Evolutionary conservation across 768 basidiomycete genomes (phyloP).

Genomic region (Lentinula lateritia): DNA sequence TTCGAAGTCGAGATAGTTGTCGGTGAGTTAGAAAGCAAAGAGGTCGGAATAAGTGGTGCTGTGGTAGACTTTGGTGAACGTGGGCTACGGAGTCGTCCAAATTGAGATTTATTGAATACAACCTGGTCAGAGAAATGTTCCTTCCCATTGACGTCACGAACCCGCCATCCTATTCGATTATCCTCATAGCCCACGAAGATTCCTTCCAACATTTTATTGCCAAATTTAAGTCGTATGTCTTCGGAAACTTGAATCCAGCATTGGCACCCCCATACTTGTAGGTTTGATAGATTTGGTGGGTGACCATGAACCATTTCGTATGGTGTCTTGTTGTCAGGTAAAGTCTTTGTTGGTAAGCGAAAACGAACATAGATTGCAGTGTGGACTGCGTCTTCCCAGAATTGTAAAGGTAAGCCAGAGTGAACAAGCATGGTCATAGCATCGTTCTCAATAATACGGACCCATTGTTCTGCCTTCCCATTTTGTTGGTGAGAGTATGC

Average conservation of each 20-base stretch:
- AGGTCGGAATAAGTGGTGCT: no score
- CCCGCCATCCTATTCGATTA: background rate
- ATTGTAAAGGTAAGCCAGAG: no score
- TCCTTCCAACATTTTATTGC: no score
- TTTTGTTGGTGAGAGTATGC: no score
- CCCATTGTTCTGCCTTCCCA: no score
- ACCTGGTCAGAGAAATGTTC: background rate
- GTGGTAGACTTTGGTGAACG: background rate
- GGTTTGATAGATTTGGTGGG: background rate
- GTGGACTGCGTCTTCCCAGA: no score
- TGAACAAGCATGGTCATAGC: no score
- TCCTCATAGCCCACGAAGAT: background rate
- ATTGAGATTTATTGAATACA: background rate
- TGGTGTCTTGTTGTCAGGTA: no score
- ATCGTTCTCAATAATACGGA: no score
- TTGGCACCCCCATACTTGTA: background rate
- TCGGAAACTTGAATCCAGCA: no score
- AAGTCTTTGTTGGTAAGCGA: slow-evolving; percentile 10
- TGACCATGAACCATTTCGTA: background rate
- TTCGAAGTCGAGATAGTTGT: no score
- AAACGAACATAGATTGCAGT: slow-evolving; percentile 17
- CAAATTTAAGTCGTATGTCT: no score
- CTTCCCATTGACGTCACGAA: background rate
- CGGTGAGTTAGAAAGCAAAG: background rate
- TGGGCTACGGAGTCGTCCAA: background rate